Evolutionary conservation across 345 rosid species (phyloP).

Genomic region (Aquilaria malaccensis): DNA sequence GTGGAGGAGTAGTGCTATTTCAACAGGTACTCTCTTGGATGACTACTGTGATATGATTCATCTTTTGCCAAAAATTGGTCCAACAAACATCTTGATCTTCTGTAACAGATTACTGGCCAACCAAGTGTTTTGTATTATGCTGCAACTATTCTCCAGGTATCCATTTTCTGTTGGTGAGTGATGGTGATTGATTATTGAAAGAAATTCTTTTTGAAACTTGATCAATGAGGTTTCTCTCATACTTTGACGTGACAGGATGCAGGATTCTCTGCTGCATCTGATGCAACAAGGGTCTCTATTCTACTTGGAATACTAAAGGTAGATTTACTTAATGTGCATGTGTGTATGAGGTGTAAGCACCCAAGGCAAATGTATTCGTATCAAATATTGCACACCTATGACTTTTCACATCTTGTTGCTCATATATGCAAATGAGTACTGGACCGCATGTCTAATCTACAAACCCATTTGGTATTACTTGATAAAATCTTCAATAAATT

Average conservation of each 20-base stretch:
- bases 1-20: constrained; percentile 85
- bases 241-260: constrained; percentile 55
- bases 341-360: not conserved
- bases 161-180: constrained; percentile 1
- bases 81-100: constrained; percentile 11
- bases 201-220: constrained; percentile 3
- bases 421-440: too few species aligned
- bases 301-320: constrained; percentile 88
- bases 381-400: too few species aligned
- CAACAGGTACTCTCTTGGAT: constrained; percentile 58
- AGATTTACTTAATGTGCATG: constrained; percentile 2
- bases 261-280: constrained; percentile 91
- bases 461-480: too few species aligned
- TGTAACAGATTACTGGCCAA: constrained; percentile 88
- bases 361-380: not conserved
- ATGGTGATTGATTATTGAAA: constrained; percentile 2
- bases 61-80: constrained; percentile 1
- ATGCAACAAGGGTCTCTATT: constrained; percentile 95
- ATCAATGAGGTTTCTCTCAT: constrained; percentile 10
- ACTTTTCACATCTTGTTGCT: too few species aligned
- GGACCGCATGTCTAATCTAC: too few species aligned
- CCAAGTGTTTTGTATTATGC: constrained; percentile 98
- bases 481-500: too few species aligned
- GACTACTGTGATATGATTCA: not conserved
- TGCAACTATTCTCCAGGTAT: constrained; percentile 81